These are phyloP conservation scores for Spathaspora sp. DNA, from an alignment of 1,139 yeast genomes.

Conservation along the genomic window DNA sequence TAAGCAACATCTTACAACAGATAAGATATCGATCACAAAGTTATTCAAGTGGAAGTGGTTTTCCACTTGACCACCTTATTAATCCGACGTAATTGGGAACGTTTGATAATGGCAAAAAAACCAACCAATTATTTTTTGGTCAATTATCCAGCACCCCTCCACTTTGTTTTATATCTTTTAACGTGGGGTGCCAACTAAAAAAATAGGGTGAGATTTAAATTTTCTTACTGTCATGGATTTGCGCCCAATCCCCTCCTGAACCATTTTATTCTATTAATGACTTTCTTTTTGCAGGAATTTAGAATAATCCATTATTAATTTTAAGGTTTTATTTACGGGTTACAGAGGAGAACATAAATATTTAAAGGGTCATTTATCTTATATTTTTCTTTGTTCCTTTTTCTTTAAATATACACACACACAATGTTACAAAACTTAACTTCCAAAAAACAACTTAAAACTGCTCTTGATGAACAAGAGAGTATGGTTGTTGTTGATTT, in stretches of 20 bases:
- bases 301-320: not conserved
- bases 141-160: not conserved
- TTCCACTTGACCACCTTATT: not conserved
- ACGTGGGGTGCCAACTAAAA: not conserved
- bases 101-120: too few relatives aligned
- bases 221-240: not conserved
- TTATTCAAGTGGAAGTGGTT: not conserved
- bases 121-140: not conserved
- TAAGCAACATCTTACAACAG: too few relatives aligned
- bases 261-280: not conserved
- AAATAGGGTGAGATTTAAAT: not conserved
- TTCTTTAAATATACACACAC: too few relatives aligned
- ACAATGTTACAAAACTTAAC: constrained; percentile 13
- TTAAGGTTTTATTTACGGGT: not conserved
- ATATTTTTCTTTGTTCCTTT: too few relatives aligned
- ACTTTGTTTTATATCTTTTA: not conserved
- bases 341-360: not conserved
- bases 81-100: not conserved
- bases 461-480: constrained; percentile 11
- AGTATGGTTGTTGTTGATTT: constrained; percentile 16
- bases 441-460: constrained; percentile 13
- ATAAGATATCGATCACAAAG: too few relatives aligned
- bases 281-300: too few relatives aligned
- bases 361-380: not conserved
- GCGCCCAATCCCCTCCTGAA: not conserved